Evolutionary conservation across 371 early-diverging fungal species (phyloP), one percentile per base, ranked within the genome.

Genomic region (Rhizopus sp.): DNA sequence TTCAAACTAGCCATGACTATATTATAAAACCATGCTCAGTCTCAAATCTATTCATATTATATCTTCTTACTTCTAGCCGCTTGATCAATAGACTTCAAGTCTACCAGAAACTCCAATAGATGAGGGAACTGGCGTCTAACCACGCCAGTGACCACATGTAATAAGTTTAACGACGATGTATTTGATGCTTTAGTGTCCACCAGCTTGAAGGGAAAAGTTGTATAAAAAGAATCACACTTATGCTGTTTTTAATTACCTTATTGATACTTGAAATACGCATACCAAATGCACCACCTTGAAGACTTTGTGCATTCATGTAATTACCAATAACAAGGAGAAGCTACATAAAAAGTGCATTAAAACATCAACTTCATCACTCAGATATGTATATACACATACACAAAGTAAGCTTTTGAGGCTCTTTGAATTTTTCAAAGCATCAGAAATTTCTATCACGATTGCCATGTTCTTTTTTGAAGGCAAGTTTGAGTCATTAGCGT

Each of bases 241-340:
- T 39, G 2, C 1, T 13, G 23, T 23, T 4, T 64, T 46, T 50
- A 48, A 30, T 50, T 62, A 80, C 73, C 75, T 84, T 85, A 46
- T 68, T 72, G 17, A 86, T 66, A 60, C 80, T 81, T 5, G 67
- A 55, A 3, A 86, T 73, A 13, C 66, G 60, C 61, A 85, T 77
- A 35, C 86, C 86, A 63, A 72, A 85, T 1, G 86, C 86, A 39
- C 81, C 82, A 13, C 86, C 86, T 57, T 80, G 78, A n/a, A 73
- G 50, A 45, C 75, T 75, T 1, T 76, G 69, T 0, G 70, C 78
- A 58, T 86, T 86, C 86, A 86, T 84, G 53, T 70, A 86, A 53
- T 86, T 86, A 46, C 86, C 86, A 10, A 86, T 41, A 15, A 41
- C 41, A n/a, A 41, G 41, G 10, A 41, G 4, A 41, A 66, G 64